A percentile compares a stretch with the other conserved stretches of the same genome.
These are phyloP conservation scores for Arthrocladium fulminans DNA, from an alignment of 2,329 filamentous ascomycete genomes.

Conservation along the genomic window DNA sequence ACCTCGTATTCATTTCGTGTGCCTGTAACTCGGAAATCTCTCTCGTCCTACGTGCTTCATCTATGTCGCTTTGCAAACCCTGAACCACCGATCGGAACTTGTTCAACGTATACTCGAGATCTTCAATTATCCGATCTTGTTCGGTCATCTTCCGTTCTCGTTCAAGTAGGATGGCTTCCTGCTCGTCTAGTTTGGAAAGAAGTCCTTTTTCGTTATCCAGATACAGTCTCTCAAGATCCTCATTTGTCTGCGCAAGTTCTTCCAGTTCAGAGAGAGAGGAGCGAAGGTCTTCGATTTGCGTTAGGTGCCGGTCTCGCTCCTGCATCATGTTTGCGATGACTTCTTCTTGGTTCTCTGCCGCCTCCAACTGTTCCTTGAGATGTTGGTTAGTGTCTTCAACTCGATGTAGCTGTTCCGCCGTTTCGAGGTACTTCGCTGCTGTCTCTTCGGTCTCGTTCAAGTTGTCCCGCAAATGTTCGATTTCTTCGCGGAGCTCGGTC, in stretches of 20 bases:
- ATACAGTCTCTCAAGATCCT: slow-evolving; percentile 93
- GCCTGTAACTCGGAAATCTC: slow-evolving; percentile 84
- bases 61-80: slow-evolving; percentile 73
- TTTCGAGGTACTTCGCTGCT: slow-evolving; percentile 60
- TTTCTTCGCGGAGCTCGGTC: slow-evolving; percentile 64
- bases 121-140: slow-evolving; percentile 71
- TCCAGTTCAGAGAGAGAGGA: slow-evolving; percentile 72
- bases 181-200: slow-evolving; percentile 85
- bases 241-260: slow-evolving; percentile 80
- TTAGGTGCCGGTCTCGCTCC: slow-evolving; percentile 58
- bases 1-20: slow-evolving; percentile 78
- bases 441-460: slow-evolving; percentile 57
- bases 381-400: slow-evolving; percentile 72
- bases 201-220: slow-evolving; percentile 62
- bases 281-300: slow-evolving; percentile 18
- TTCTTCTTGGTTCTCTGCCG: slow-evolving; percentile 76
- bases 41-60: slow-evolving; percentile 85
- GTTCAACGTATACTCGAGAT: slow-evolving; percentile 81
- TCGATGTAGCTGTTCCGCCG: slow-evolving; percentile 63
- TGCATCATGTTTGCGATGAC: slow-evolving; percentile 90
- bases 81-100: slow-evolving; percentile 84
- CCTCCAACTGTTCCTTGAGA: slow-evolving; percentile 82
- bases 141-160: slow-evolving; percentile 62
- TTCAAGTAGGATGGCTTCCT: slow-evolving; percentile 75
- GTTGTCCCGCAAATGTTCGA: slow-evolving; percentile 64